Percentiles rank a stretch among this genome's conserved stretches.
Evolutionary conservation across 2,329 filamentous ascomycete species (phyloP).

Genomic region (Teratosphaeria zuluensis): DNA sequence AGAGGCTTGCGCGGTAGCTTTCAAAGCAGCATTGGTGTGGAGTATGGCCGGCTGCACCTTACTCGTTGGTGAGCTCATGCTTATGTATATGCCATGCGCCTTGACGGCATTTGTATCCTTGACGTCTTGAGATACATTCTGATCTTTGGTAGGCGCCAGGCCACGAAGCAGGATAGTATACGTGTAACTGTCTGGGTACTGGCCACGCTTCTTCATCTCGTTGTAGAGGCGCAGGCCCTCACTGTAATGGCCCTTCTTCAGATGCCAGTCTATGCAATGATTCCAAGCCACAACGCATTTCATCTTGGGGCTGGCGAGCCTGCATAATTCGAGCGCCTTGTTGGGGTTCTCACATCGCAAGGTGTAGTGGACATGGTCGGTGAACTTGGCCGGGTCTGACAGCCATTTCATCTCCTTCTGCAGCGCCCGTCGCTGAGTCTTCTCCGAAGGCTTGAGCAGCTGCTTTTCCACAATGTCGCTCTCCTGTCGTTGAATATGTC

Average conservation of each 20-base stretch:
- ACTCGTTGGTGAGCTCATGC: conserved; percentile 55
- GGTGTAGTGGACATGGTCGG: conserved; percentile 53
- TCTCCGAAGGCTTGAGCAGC: not conserved
- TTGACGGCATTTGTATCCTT: conserved; percentile 53
- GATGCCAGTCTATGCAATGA: conserved; percentile 62
- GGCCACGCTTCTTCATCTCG: conserved; percentile 95
- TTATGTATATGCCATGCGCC: conserved; percentile 67
- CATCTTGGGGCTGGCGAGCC: conserved; percentile 55
- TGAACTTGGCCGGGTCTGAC: conserved; percentile 63
- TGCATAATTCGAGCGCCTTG: conserved; percentile 59
- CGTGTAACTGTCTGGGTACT: conserved; percentile 70
- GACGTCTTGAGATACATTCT: not conserved
- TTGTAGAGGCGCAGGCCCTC: conserved; percentile 76
- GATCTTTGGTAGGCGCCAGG: conserved; percentile 29
- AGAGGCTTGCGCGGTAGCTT: conserved; percentile 62
- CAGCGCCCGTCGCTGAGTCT: conserved; percentile 15
- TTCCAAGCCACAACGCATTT: conserved; percentile 78
- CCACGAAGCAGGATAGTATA: conserved; percentile 77
- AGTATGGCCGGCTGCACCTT: conserved; percentile 63
- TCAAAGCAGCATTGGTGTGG: conserved; percentile 81
- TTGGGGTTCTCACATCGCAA: conserved; percentile 52
- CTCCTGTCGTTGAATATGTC: not conserved
- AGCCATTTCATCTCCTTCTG: conserved; percentile 53
- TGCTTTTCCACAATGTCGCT: not conserved
- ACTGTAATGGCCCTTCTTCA: conserved; percentile 51